Evolutionary conservation across 176 grass and related monocot species (phyloP).

Genomic region (Oryza officinalis): DNA sequence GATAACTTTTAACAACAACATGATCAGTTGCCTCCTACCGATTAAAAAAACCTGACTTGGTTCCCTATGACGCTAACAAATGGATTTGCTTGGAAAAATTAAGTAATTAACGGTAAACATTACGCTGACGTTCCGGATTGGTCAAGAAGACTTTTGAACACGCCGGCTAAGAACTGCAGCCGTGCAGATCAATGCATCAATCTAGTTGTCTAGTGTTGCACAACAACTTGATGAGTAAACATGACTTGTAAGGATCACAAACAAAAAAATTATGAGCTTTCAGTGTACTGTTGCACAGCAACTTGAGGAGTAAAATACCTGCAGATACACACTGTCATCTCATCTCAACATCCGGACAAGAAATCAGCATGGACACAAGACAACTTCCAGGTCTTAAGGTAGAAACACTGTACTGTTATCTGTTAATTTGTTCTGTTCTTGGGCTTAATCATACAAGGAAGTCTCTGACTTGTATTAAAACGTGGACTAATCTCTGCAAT

Average conservation of each 20-base stretch:
- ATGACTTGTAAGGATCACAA: neutral
- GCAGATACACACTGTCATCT: neutral
- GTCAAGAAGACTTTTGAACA: neutral
- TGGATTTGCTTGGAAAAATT: neutral
- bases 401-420: neutral
- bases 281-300: neutral
- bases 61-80: neutral
- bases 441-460: neutral
- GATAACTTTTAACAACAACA: neutral
- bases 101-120: neutral
- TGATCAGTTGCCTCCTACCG: neutral
- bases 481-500: constrained; percentile 14
- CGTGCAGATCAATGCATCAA: too few species aligned
- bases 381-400: constrained; percentile 16
- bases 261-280: neutral
- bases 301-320: neutral
- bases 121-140: neutral
- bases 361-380: neutral
- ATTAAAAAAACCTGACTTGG: neutral
- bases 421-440: neutral
- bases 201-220: neutral
- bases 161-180: too few species aligned
- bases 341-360: neutral
- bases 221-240: neutral
- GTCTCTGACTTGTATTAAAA: constrained; percentile 35